Conservation (phyloP, 2,329 filamentous ascomycete species). For the Fusarium pilosicola region DNA sequence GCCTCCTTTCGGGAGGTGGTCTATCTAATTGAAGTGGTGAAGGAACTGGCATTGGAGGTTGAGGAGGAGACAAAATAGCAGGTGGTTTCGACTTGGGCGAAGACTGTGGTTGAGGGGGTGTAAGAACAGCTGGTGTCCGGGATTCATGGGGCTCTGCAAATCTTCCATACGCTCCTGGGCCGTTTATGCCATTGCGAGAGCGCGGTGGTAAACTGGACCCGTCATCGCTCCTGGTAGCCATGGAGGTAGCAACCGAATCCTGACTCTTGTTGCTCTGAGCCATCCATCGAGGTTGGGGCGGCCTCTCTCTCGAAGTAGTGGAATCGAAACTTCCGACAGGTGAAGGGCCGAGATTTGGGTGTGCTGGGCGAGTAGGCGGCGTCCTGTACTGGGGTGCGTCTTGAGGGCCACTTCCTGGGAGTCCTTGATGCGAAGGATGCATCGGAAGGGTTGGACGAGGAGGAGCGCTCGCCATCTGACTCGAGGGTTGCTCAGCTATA, state of each 20-base stretch:
- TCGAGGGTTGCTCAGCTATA: slow-evolving; percentile 39
- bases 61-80: slow-evolving; percentile 33
- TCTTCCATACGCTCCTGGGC: slow-evolving; percentile 52
- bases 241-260: slow-evolving; percentile 64
- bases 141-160: slow-evolving; percentile 49
- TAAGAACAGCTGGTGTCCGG: slow-evolving; percentile 25
- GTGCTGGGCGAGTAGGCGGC: slow-evolving; percentile 47
- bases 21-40: slow-evolving; percentile 50
- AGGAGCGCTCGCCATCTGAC: slow-evolving; percentile 28
- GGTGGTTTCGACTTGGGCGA: slow-evolving; percentile 40
- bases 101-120: slow-evolving; percentile 39
- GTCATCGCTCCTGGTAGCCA: slow-evolving; percentile 61
- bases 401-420: slow-evolving; percentile 28
- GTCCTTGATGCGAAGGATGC: slow-evolving; percentile 23
- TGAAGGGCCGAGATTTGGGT: slow-evolving; percentile 57
- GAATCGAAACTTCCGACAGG: slow-evolving; percentile 65
- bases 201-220: slow-evolving; percentile 60
- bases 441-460: slow-evolving; percentile 31
- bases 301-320: slow-evolving; percentile 51
- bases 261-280: slow-evolving; percentile 65
- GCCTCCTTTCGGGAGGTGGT: slow-evolving; percentile 69
- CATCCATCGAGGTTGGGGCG: slow-evolving; percentile 58
- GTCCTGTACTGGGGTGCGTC: slow-evolving; percentile 45
- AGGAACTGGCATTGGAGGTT: slow-evolving; percentile 41
- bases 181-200: slow-evolving; percentile 61